Evolutionary conservation across 345 rosid species (phyloP).

Genomic region (Draba incana): DNA sequence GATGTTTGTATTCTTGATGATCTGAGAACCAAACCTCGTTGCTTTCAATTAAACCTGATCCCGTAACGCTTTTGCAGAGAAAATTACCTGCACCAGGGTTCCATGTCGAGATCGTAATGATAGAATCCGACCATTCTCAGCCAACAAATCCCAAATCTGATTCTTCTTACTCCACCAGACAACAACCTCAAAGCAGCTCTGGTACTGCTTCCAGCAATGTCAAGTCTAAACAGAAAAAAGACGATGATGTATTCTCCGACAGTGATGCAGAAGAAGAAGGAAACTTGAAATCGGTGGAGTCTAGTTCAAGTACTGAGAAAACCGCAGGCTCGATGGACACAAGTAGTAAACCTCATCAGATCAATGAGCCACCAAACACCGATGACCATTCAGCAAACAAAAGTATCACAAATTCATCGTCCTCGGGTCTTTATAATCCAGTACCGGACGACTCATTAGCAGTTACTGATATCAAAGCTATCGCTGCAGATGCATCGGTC

Average conservation of each 20-base stretch:
- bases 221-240: slow-evolving; percentile 45
- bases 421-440: slow-evolving; percentile 12
- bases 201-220: slow-evolving; percentile 28
- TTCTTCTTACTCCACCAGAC: slow-evolving; percentile 38
- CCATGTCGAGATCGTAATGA: slow-evolving; percentile 78
- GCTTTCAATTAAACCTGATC: slow-evolving; percentile 7
- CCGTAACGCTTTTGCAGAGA: slow-evolving; percentile 49
- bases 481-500: slow-evolving; percentile 91
- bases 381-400: slow-evolving; percentile 25
- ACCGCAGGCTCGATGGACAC: slow-evolving; percentile 20
- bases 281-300: slow-evolving; percentile 43
- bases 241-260: slow-evolving; percentile 86
- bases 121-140: slow-evolving; percentile 50
- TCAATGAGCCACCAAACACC: slow-evolving; percentile 8
- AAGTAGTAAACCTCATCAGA: slow-evolving; percentile 19
- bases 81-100: slow-evolving; percentile 93
- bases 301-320: slow-evolving; percentile 33
- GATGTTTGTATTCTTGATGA: background rate
- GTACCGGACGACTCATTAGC: slow-evolving; percentile 29
- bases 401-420: slow-evolving; percentile 13
- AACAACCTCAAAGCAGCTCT: slow-evolving; percentile 38
- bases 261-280: slow-evolving; percentile 67
- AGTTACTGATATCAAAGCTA: slow-evolving; percentile 69
- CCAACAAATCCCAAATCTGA: slow-evolving; percentile 41
- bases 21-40: slow-evolving; percentile 4